These are phyloP conservation scores for Linnemannia elongata DNA, from an alignment of 192 early-diverging fungal species.

Conservation along the genomic window DNA sequence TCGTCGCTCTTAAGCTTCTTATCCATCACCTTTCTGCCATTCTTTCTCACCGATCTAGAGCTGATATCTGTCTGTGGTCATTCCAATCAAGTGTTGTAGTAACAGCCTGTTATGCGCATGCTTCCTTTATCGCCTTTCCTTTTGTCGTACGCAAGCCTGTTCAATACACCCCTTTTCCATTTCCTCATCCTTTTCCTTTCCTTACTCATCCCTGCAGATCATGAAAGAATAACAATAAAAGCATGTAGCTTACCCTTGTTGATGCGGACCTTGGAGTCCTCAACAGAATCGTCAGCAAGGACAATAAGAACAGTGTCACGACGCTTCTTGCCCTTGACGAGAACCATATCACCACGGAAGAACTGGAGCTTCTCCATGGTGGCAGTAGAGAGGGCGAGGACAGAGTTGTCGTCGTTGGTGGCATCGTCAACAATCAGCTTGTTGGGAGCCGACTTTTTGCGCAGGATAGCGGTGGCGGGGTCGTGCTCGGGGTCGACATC, in stretches of 20 bases:
- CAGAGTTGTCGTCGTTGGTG: constrained; percentile 97
- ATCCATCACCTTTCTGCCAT: no score
- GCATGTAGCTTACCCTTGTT: constrained; percentile 77
- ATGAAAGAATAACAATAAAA: background rate
- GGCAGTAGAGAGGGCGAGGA: constrained; percentile 87
- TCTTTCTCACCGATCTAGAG: no score
- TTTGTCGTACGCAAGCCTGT: background rate
- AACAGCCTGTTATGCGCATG: no score
- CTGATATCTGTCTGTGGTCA: no score
- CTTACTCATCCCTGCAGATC: background rate
- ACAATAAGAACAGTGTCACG: constrained; percentile 97
- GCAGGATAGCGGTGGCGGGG: constrained; percentile 94
- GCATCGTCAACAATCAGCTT: constrained; percentile 99
- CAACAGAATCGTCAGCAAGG: constrained; percentile 90
- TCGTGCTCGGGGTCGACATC: constrained; percentile 79
- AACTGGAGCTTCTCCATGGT: constrained; percentile 94
- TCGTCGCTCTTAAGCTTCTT: no score
- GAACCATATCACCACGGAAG: constrained; percentile 96
- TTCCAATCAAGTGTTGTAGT: no score
- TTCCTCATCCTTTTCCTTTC: no score
- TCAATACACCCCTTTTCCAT: background rate
- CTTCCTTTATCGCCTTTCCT: background rate
- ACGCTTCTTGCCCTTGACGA: constrained; percentile 99
- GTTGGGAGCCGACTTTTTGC: constrained; percentile 96
- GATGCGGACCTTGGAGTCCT: constrained; percentile 93